Conservation (phyloP, 2,329 filamentous ascomycete genomes). For the Fusarium foetens region DNA sequence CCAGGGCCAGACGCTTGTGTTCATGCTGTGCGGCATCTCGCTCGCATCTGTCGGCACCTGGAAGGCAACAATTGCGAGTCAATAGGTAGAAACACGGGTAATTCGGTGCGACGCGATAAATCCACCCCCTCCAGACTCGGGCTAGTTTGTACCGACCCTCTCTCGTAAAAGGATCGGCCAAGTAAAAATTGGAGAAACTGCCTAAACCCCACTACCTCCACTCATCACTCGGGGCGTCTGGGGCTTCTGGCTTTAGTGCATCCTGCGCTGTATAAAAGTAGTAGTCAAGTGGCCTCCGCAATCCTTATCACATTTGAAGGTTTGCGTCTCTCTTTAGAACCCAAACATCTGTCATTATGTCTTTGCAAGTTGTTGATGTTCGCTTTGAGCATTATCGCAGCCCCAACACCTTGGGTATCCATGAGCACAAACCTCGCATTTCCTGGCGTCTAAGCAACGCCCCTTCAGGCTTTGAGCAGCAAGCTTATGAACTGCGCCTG, state of each 20-base stretch:
- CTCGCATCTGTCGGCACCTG: neutral
- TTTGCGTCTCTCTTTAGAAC: neutral
- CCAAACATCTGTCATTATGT: slow-evolving; percentile 3
- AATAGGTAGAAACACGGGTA: neutral
- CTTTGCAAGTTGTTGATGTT: slow-evolving; percentile 21
- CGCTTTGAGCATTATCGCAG: slow-evolving; percentile 32
- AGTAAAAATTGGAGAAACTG: neutral
- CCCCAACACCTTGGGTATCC: slow-evolving; percentile 23
- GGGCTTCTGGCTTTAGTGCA: neutral
- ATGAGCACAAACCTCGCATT: slow-evolving; percentile 30
- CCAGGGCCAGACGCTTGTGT: neutral
- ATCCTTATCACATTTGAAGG: neutral
- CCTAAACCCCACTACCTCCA: neutral
- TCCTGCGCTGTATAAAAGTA: neutral
- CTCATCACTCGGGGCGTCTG: neutral
- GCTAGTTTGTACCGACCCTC: neutral
- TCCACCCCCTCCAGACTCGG: neutral
- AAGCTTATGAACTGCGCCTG: slow-evolving; percentile 26
- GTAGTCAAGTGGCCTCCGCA: neutral
- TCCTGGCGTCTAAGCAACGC: slow-evolving; percentile 33
- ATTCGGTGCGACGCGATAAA: neutral
- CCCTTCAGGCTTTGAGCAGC: slow-evolving; percentile 21
- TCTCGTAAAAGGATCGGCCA: neutral
- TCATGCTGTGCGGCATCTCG: neutral
- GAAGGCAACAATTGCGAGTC: no score